Evolutionary conservation across 495 filamentous ascomycete genomes (phyloP).

Genomic region (Xylaria grammica): DNA sequence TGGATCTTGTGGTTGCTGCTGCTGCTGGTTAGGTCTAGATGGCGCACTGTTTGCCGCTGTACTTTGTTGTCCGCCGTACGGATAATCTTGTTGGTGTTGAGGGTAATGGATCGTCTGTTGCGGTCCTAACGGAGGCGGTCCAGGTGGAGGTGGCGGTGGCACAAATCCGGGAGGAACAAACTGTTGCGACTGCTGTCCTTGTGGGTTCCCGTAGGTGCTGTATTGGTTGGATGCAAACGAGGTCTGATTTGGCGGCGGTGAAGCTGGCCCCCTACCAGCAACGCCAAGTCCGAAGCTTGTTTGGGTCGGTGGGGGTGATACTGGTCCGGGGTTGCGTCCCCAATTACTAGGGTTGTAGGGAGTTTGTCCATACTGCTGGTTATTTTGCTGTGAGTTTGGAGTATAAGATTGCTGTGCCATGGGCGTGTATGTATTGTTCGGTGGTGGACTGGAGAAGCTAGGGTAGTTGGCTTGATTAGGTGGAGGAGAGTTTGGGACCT

Average conservation of each 20-base stretch:
- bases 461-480: conserved; percentile 49
- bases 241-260: conserved; percentile 59
- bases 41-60: conserved; percentile 43
- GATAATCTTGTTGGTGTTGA: conserved; percentile 50
- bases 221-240: conserved; percentile 46
- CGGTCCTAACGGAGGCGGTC: conserved; percentile 73
- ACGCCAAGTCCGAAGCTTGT: conserved; percentile 51
- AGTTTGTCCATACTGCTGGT: conserved; percentile 45
- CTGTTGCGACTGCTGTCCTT: conserved; percentile 41
- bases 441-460: conserved; percentile 35
- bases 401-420: conserved; percentile 32
- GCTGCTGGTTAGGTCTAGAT: conserved; percentile 43
- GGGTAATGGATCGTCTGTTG: conserved; percentile 68
- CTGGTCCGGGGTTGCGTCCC: conserved; percentile 55
- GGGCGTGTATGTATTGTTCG: conserved; percentile 32
- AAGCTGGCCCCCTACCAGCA: conserved; percentile 50
- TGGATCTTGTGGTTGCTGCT: conserved; percentile 61
- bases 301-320: conserved; percentile 54
- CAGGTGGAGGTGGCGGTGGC: conserved; percentile 87
- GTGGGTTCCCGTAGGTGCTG: conserved; percentile 55
- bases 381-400: conserved; percentile 31
- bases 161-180: conserved; percentile 82
- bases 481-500: conserved; percentile 57
- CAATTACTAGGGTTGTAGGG: conserved; percentile 55
- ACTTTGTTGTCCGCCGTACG: conserved; percentile 35